Base-by-base conservation (phyloP, 2,329 filamentous ascomycete species). In the Macroventuria anomochaeta region DNA sequence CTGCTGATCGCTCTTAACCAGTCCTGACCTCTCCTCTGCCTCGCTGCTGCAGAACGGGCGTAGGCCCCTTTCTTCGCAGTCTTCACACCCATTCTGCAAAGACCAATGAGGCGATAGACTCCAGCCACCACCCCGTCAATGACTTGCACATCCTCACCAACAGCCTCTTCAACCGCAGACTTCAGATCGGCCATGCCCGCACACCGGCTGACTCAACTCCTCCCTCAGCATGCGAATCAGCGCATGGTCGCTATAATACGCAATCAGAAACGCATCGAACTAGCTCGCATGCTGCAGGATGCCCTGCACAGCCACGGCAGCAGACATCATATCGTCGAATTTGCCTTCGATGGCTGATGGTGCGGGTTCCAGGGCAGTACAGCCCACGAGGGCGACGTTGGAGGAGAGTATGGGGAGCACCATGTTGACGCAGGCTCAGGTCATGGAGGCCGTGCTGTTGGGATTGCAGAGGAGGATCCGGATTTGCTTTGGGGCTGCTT, bases 301-400 rank as follows among this genome's bases (percentile, higher is more conserved):
- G 13, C 78, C 77, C 18, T 80, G 75, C 29, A 80, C 72, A 15
- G 79, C 75, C 3, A 79, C 77, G 4, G 80, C 80, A 0, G 80
- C 77, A 5, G 78, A 81, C 53, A 83, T 76, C 33, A 82, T 73
- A 38, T 76, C 78, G 65, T 84, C 81, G 21, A 80, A 76, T 47
- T 74, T 71, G 32, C 78, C 76, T 68, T 84, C 81, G 25, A 83
- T 79, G 2, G 81, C 81, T 12, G 77, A 79, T 0, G 81, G 81
- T 0, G 79, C 76, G 1, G 78, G 77, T 18, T 74, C 60, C 0
- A 81, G 79, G 0, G 79, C 75, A 4, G 81, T 84, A 70, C 83
- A 83, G 18, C 78, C 79, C 10, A 76, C 73, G 1, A 84, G 73
- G 26, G 74, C 74, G 38, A 83, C 78, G 55, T 80, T 72, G 5